These are phyloP conservation scores for Aspergillus texensis DNA, from an alignment of 2,329 filamentous ascomycete genomes.

Conservation along the genomic window DNA sequence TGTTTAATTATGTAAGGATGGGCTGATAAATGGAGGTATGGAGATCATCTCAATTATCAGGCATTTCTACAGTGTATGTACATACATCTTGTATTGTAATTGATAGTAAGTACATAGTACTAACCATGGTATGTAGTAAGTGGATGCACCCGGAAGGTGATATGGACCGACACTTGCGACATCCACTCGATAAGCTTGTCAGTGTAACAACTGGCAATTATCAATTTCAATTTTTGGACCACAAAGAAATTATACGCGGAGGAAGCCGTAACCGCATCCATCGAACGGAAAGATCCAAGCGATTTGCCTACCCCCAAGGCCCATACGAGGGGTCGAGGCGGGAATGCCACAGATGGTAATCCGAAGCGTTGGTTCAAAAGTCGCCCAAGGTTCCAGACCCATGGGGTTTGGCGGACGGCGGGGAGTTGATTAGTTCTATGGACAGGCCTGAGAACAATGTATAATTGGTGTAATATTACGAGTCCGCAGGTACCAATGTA, in stretches of 20 bases:
- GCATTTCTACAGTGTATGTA: not conserved
- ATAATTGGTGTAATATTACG: constrained; percentile 1
- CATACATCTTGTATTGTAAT: not conserved
- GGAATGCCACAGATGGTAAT: constrained; percentile 36
- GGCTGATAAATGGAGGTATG: constrained; percentile 7
- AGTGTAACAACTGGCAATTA: not conserved
- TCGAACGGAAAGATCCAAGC: not conserved
- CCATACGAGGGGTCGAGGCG: constrained; percentile 15
- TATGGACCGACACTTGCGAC: not conserved
- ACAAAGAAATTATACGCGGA: not conserved
- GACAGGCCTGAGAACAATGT: not conserved
- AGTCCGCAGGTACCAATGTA: constrained; percentile 1
- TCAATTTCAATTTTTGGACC: not conserved
- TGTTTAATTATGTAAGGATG: not conserved
- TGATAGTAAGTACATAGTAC: not conserved
- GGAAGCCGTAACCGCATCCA: not conserved
- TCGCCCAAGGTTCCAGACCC: constrained; percentile 22
- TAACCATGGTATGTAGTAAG: not conserved
- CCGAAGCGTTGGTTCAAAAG: constrained; percentile 24
- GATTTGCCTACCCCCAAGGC: not conserved
- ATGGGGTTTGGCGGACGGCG: constrained; percentile 1
- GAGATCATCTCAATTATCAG: constrained; percentile 1
- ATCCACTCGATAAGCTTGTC: not conserved
- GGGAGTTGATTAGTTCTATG: not conserved
- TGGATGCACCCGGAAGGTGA: constrained; percentile 8